Base-by-base conservation (phyloP, 768 basidiomycete species). In the Suillus bovinus region DNA sequence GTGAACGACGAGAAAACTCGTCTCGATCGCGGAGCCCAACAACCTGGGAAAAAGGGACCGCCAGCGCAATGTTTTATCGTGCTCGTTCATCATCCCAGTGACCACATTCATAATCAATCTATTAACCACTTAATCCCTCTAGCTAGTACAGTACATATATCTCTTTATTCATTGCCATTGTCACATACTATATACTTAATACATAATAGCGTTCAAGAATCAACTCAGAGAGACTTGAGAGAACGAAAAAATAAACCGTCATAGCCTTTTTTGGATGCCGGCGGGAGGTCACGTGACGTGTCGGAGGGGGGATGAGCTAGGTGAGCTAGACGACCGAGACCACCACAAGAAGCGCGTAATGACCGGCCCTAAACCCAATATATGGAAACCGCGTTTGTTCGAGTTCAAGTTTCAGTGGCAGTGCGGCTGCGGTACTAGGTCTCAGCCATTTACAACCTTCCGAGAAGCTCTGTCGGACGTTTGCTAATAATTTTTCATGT, bases 291-390 rank as follows among this genome's bases (percentile, higher is more conserved):
- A 41, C 39, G 17, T 41, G 39, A 41, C 39, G 39, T 41, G 39
- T 41, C 39, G 39, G 39, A 41, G 31, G 39, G 17, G 39, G 39
- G 39, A 20, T 20, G 39, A 41, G 39, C 41, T 42, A 20, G 41
- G 41, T 4, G 31, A 31, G 31, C 31, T 16, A 27, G 24, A 49
- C 6, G 1, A 27, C 27, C 13, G 22, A 10, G 42, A n/a, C 5
- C 20, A 14, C 14, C 33, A 33, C 33, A 33, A 33, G 33, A 29
- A 7, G 47, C 54, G 55, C 55, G 55, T 56, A 56, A 27, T 56
- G 17, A 27, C 55, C 55, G 38, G 55, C 55, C 55, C 55, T 56
- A 17, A 56, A 56, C 17, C 24, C 20, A 56, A 39, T 56, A 56
- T 29, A 16, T 55, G 27, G 27, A 39, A n/a, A 56, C 55, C 55